phyloP scores from a whole-genome alignment of 2,329 filamentous ascomycete species.

The Claviceps arundinis region DNA sequence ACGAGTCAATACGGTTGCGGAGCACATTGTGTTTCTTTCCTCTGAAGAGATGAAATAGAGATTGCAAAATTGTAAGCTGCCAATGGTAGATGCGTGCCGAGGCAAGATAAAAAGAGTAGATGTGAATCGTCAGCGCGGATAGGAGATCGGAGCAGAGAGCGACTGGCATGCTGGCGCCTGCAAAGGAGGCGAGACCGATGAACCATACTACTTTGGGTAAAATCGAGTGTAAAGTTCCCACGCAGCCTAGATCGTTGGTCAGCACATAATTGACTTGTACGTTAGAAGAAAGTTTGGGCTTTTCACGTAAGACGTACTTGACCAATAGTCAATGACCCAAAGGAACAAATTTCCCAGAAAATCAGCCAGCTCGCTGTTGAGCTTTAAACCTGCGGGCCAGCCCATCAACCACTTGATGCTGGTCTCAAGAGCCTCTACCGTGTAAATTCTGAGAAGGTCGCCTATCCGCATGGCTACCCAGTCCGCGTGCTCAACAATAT shows the following conservation, averaged over 20 bases:
- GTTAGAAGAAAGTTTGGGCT: neutral
- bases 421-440: slow-evolving; percentile 72
- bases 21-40: slow-evolving; percentile 97
- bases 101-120: slow-evolving; percentile 95
- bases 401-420: slow-evolving; percentile 95
- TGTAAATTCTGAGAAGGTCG: slow-evolving; percentile 63
- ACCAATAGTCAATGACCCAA: slow-evolving; percentile 99
- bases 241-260: slow-evolving; percentile 44
- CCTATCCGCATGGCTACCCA: slow-evolving; percentile 75
- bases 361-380: slow-evolving; percentile 85
- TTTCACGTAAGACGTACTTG: slow-evolving; percentile 39
- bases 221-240: slow-evolving; percentile 62
- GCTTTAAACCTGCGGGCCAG: slow-evolving; percentile 85
- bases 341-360: slow-evolving; percentile 92
- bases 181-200: slow-evolving; percentile 89
- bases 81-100: slow-evolving; percentile 96
- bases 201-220: slow-evolving; percentile 83
- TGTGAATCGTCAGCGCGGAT: slow-evolving; percentile 83
- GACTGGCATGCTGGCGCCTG: slow-evolving; percentile 92
- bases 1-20: slow-evolving; percentile 94
- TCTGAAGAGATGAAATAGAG: slow-evolving; percentile 95
- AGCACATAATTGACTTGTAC: slow-evolving; percentile 7
- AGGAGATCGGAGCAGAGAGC: slow-evolving; percentile 89
- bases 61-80: slow-evolving; percentile 93
- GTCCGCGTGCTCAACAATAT: slow-evolving; percentile 87